A percentile compares a stretch with the other conserved stretches of the same genome.
phyloP scores from a whole-genome alignment of 352 stramenopile genomes.

The Phytophthora hybrid region DNA sequence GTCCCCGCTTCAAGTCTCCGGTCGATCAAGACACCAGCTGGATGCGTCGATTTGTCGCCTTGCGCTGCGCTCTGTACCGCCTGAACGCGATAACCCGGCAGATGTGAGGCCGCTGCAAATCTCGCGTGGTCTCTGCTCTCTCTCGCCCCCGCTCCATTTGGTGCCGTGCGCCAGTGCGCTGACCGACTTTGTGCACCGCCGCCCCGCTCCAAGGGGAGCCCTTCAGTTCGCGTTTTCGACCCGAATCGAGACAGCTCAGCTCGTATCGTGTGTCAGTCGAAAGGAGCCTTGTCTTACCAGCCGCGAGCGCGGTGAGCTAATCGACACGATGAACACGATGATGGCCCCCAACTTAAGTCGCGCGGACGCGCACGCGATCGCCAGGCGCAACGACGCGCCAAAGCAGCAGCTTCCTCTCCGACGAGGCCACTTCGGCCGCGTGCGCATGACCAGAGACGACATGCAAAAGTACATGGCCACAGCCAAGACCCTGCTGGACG shows the following conservation, averaged over 20 bases:
- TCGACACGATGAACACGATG: slow-evolving; percentile 36
- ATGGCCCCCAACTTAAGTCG: slow-evolving; percentile 39
- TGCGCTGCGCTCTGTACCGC: slow-evolving; percentile 35
- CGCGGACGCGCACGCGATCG: slow-evolving; percentile 44
- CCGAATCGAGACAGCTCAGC: slow-evolving; percentile 19
- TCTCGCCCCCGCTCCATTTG: slow-evolving; percentile 45
- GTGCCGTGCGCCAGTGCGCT: slow-evolving; percentile 31
- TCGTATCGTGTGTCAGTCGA: slow-evolving; percentile 9
- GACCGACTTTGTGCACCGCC: slow-evolving; percentile 11
- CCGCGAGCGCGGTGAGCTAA: neutral
- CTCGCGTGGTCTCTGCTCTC: slow-evolving; percentile 41
- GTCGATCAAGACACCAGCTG: slow-evolving; percentile 21
- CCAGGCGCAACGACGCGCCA: slow-evolving; percentile 27
- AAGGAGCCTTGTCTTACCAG: neutral
- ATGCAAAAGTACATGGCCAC: slow-evolving; percentile 51
- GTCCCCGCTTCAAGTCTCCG: slow-evolving; percentile 32
- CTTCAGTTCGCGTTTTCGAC: slow-evolving; percentile 41
- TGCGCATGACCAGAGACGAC: slow-evolving; percentile 45
- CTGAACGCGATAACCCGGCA: slow-evolving; percentile 25
- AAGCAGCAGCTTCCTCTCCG: slow-evolving; percentile 56
- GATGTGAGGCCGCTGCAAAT: slow-evolving; percentile 40
- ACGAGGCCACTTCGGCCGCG: slow-evolving; percentile 53
- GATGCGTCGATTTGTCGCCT: slow-evolving; percentile 30
- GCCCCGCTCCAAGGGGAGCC: slow-evolving; percentile 3
- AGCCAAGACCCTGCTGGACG: slow-evolving; percentile 53